Conservation (phyloP, 306 rosid species). For the Citrullus mucosospermus region DNA sequence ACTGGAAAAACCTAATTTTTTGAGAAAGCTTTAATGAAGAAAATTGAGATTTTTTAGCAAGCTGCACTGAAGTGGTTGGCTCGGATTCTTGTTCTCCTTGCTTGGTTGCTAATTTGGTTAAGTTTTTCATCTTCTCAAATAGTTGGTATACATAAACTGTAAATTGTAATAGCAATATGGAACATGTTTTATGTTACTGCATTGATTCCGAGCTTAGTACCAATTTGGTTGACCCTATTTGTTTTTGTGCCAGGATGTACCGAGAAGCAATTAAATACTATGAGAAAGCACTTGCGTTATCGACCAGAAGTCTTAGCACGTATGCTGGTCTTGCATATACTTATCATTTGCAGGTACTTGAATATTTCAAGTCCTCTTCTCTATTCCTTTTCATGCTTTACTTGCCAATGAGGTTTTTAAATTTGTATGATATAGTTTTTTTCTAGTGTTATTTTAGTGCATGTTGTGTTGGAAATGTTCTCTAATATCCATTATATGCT, state of each 20-base stretch:
- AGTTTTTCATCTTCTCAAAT: not conserved
- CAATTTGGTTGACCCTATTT: slow-evolving; percentile 12
- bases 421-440: too few relatives aligned
- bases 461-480: too few relatives aligned
- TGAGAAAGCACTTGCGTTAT: slow-evolving; percentile 83
- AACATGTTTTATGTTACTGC: not conserved
- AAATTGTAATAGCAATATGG: not conserved
- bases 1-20: not conserved
- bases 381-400: too few relatives aligned
- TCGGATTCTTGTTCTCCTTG: not conserved
- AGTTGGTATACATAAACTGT: not conserved
- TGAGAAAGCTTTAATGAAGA: not conserved
- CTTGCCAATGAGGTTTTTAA: too few relatives aligned
- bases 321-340: slow-evolving; percentile 97
- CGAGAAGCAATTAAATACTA: slow-evolving; percentile 66
- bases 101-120: not conserved
- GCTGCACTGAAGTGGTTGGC: not conserved
- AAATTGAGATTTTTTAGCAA: not conserved
- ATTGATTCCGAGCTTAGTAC: not conserved
- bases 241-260: slow-evolving; percentile 46
- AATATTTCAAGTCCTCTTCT: not conserved
- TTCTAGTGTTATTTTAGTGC: too few relatives aligned
- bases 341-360: slow-evolving; percentile 70
- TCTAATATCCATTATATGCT: too few relatives aligned
- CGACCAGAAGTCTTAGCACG: slow-evolving; percentile 77